Evolutionary conservation across 2,329 filamentous ascomycete species (phyloP), one percentile per base, ranked within the genome.

Genomic region (Pseudocercospora ulei): DNA sequence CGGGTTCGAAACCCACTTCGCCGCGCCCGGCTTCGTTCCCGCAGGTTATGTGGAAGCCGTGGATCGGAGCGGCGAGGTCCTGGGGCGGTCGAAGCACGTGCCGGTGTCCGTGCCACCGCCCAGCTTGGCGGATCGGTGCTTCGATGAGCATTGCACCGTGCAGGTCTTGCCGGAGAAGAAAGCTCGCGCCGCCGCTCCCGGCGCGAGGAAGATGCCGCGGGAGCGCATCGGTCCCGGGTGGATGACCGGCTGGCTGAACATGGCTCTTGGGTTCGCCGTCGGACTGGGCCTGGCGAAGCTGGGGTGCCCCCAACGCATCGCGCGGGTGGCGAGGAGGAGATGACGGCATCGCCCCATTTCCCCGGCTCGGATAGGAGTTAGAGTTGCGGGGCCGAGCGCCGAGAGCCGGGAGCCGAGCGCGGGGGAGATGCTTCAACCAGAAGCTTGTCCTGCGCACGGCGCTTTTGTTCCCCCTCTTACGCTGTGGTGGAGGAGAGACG

Each of bases 1-100:
- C 7, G 41, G 37, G 7, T 44, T 44, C 13, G 41, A 44, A 17
- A 40, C 41, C 9, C 26, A 27, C 8, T 31, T 44, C 13, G 30
- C 31, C 6, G 30, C 9, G 3, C 8, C 11, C 7, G 13, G 26
- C 4, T 39, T 36, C n/a, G 30, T 39, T 13, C 8, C 3, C 3
- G 11, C n/a, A 16, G 41, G 17, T 4, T 33, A 31, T 20, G 41
- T 44, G n/a, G 20, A 31, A 25, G 41, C 31, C 6, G 16, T 44
- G 7, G 26, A 19, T 18, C 4, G 9, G 16, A 23, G 36, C 7
- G 37, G 37, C n/a, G n/a, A 39, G 17, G 27, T 31, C 11, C 19
- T 40, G 7, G 37, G 37, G 2, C 18, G 17, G 14, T 36, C 29
- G n/a, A 13, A 37, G 22, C 12, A 26, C 8, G 25, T 36, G 8